These are phyloP conservation scores for Magnaporthales sp. DNA, from an alignment of 2,329 filamentous ascomycete species.

Conservation along the genomic window DNA sequence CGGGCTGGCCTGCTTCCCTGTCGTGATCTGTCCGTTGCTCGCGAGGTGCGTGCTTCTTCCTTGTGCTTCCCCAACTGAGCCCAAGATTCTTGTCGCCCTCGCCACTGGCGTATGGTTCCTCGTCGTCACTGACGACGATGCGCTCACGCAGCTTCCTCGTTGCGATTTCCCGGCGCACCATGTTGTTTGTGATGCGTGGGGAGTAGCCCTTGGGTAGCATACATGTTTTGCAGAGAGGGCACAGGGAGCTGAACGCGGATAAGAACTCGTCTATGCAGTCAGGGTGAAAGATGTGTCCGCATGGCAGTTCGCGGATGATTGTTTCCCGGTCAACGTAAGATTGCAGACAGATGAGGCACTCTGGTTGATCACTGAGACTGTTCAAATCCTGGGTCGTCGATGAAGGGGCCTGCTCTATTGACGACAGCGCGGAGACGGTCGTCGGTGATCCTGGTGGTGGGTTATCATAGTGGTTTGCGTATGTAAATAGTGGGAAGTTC, in stretches of 20 bases:
- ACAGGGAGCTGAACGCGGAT: conserved; percentile 70
- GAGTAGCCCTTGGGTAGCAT: conserved; percentile 64
- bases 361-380: conserved; percentile 47
- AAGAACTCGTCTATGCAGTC: conserved; percentile 87
- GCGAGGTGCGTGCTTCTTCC: background rate
- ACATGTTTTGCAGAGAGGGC: conserved; percentile 81
- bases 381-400: background rate
- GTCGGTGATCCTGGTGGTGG: background rate
- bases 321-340: conserved; percentile 63
- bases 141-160: conserved; percentile 52
- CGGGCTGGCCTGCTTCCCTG: background rate
- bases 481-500: conserved; percentile 70
- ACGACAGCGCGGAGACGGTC: background rate
- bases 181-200: conserved; percentile 69
- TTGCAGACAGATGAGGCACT: conserved; percentile 84
- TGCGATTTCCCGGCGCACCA: conserved; percentile 74
- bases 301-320: conserved; percentile 76
- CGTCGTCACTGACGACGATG: conserved; percentile 24
- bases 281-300: conserved; percentile 87
- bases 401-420: background rate
- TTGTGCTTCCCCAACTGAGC: background rate
- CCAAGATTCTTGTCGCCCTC: background rate
- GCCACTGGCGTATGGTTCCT: background rate
- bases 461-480: conserved; percentile 30
- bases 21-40: background rate